Evolutionary conservation across 1,139 yeast species (phyloP).

Genomic region (Debaryomycetaceae sp.): DNA sequence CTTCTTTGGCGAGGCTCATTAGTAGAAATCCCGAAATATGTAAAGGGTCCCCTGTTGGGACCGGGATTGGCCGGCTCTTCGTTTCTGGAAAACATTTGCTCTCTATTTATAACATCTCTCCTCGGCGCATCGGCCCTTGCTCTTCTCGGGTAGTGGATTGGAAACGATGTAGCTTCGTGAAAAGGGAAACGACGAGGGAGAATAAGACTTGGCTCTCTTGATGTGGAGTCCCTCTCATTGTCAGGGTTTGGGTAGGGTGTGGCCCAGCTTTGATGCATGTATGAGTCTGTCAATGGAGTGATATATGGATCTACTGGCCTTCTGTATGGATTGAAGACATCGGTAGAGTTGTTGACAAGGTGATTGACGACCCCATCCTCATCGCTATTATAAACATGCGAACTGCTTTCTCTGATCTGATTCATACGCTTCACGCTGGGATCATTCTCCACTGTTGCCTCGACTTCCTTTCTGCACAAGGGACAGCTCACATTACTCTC

Average conservation of each 20-base stretch:
- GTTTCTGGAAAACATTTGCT: neutral
- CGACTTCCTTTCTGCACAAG: slow-evolving; percentile 44
- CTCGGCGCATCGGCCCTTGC: slow-evolving; percentile 4
- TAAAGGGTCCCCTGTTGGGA: slow-evolving; percentile 1
- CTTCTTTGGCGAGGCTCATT: slow-evolving; percentile 1
- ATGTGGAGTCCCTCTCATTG: slow-evolving; percentile 5
- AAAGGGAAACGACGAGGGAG: slow-evolving; percentile 34
- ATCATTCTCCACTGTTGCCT: slow-evolving; percentile 22
- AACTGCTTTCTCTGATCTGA: slow-evolving; percentile 10
- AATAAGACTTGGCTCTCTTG: slow-evolving; percentile 25
- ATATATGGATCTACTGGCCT: slow-evolving; percentile 35
- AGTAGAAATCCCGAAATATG: neutral
- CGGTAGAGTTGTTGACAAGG: slow-evolving; percentile 30
- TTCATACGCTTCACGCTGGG: slow-evolving; percentile 13
- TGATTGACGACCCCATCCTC: slow-evolving; percentile 20
- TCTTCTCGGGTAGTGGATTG: slow-evolving; percentile 6
- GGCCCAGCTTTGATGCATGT: slow-evolving; percentile 38
- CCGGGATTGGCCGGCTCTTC: slow-evolving; percentile 1
- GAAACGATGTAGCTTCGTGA: slow-evolving; percentile 15
- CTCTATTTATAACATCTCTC: slow-evolving; percentile 6
- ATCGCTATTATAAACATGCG: slow-evolving; percentile 14
- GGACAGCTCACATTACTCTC: slow-evolving; percentile 43
- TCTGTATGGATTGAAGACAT: slow-evolving; percentile 37
- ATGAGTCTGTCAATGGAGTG: slow-evolving; percentile 43
- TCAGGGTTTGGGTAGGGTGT: slow-evolving; percentile 15